Percentiles rank a stretch among this genome's conserved stretches.
Evolutionary conservation across 1,284 basidiomycete species (phyloP).

Genomic region (Irpex sp.): DNA sequence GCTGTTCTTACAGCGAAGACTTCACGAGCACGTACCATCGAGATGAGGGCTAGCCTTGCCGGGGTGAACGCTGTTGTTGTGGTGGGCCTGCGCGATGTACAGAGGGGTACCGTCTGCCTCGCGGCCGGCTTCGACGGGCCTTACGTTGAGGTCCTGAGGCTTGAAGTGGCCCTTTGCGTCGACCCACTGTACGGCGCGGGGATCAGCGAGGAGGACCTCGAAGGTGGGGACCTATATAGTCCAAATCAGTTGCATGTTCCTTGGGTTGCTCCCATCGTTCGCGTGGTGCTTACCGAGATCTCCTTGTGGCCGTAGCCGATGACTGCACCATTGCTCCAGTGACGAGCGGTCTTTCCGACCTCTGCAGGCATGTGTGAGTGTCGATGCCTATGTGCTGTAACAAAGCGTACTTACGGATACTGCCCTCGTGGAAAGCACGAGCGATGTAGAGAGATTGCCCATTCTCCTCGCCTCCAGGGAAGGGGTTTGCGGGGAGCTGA

Average conservation of each 20-base stretch:
- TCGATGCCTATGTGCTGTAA: not conserved
- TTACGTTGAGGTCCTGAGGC: slow-evolving; percentile 36
- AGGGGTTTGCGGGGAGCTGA: slow-evolving; percentile 54
- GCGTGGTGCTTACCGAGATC: slow-evolving; percentile 42
- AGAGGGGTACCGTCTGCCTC: slow-evolving; percentile 60
- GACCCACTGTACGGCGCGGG: slow-evolving; percentile 57
- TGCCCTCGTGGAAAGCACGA: slow-evolving; percentile 57
- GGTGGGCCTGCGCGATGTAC: slow-evolving; percentile 51
- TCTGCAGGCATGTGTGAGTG: slow-evolving; percentile 33
- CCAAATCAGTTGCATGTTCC: not conserved
- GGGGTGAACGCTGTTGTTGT: slow-evolving; percentile 51
- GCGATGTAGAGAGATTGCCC: slow-evolving; percentile 53
- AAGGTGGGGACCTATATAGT: slow-evolving; percentile 7
- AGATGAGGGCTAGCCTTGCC: slow-evolving; percentile 60
- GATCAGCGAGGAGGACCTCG: slow-evolving; percentile 59
- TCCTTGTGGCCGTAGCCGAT: slow-evolving; percentile 59
- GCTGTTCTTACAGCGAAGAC: not conserved
- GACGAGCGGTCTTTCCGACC: slow-evolving; percentile 59
- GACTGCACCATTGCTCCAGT: slow-evolving; percentile 55
- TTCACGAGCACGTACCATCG: slow-evolving; percentile 36
- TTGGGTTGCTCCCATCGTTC: no score
- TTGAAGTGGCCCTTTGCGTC: slow-evolving; percentile 42
- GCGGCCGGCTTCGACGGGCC: slow-evolving; percentile 63
- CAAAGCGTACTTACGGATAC: slow-evolving; percentile 46
- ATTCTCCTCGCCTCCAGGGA: slow-evolving; percentile 53